phyloP scores from a whole-genome alignment of 495 filamentous ascomycete genomes.

The Astrothelium macrocarpum region DNA sequence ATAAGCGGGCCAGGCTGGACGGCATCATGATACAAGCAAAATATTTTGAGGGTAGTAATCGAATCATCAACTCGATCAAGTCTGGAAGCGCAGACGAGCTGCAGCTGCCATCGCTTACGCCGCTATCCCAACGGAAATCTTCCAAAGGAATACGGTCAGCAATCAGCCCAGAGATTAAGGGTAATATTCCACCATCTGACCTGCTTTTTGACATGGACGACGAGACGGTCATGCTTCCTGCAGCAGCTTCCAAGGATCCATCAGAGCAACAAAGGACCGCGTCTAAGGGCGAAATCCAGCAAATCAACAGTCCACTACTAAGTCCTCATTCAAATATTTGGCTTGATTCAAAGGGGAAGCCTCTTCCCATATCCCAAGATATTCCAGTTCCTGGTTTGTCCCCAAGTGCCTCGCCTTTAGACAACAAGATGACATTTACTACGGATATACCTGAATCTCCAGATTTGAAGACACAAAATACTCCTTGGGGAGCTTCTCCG shows the following conservation, averaged over 20 bases:
- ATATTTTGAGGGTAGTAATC: conserved; percentile 50
- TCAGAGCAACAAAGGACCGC: background rate
- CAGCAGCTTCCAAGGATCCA: background rate
- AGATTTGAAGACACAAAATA: conserved; percentile 6
- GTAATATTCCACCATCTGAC: conserved; percentile 57
- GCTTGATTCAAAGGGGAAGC: conserved; percentile 32
- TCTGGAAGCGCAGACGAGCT: conserved; percentile 49
- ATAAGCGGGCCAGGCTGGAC: conserved; percentile 49
- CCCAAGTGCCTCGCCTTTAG: background rate
- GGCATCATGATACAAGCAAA: conserved; percentile 48
- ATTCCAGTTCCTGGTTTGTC: conserved; percentile 9
- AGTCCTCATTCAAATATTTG: conserved; percentile 19
- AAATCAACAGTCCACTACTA: background rate
- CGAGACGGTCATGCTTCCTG: conserved; percentile 35
- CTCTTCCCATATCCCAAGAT: conserved; percentile 20
- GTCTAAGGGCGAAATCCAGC: background rate
- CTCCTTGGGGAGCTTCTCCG: conserved; percentile 53
- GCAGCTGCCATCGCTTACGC: conserved; percentile 39
- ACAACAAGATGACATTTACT: background rate
- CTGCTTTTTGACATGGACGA: conserved; percentile 95
- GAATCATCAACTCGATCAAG: conserved; percentile 39
- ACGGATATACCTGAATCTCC: background rate
- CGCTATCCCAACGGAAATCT: conserved; percentile 40
- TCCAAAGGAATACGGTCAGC: conserved; percentile 28
- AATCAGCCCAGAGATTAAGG: conserved; percentile 18